Base-by-base conservation (phyloP, 805 yeast species). In the Brettanomyces nanus region DNA sequence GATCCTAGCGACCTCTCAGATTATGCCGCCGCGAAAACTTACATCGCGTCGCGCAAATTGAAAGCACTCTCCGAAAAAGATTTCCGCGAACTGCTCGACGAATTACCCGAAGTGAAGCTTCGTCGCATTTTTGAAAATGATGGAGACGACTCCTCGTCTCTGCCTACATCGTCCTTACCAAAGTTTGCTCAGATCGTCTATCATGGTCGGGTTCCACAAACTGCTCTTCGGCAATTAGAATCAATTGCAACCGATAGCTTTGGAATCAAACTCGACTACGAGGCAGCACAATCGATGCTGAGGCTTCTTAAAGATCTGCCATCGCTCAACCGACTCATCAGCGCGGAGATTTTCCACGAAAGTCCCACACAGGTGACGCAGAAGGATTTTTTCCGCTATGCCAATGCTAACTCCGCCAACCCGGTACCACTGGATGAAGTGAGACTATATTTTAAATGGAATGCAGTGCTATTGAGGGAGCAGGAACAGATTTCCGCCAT, bases 141-240 rank as follows among this genome's bases (percentile, higher is more conserved):
- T 9, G 10, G 10, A 14, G 17, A 28, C 11, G 5, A 14, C 14
- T 23, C 28, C 6, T 11, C 37, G 5, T 5, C 15, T 23, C 20
- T 35, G 10, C 33, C 38, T 4, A 35, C 38, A 9, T 7, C 28
- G 10, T 14, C 11, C 17, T 10, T 35, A 6, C 28, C 38, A 6
- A n/a, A 28, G 30, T 33, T 56, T 7, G 46, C 59, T 17, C 39
- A 45, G 14, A 44, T 46, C 6, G 45, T 58, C 10, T 59, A 54
- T 40, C 53, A 59, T 36, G 28, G 46, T 28, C 52, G 59, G 35
- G 41, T 61, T 14, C 59, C 65, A 5, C 26, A 36, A 7, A 80
- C 80, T 51, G 80, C 86, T 22, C 62, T 75, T 37, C 64, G 68
- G 36, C 94, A 87, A 54, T 76, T 84, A 14, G 71, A 75, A 38